A percentile compares a stretch with the other conserved stretches of the same genome.
Conservation (phyloP, 495 filamentous ascomycete genomes). For the Podospora anserina region DNA sequence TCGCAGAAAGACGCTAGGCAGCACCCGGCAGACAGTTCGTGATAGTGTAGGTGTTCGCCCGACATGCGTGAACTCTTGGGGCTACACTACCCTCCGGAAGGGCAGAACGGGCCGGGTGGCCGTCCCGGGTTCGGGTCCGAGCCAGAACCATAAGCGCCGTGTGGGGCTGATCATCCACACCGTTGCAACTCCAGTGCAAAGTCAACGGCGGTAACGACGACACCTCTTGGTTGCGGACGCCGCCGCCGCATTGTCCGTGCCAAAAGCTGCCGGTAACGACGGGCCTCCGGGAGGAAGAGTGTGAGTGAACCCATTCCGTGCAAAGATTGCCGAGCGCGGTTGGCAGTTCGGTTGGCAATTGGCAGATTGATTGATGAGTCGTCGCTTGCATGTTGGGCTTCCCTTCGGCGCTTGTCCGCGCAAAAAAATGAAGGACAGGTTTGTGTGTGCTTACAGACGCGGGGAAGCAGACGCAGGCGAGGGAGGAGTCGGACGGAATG, state of each 20-base stretch:
- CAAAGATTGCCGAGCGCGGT: conserved; percentile 25
- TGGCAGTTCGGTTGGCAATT: conserved; percentile 7
- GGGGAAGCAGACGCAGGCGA: conserved; percentile 11
- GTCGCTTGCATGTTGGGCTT: conserved; percentile 2
- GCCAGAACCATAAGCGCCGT: conserved; percentile 9
- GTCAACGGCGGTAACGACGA: neutral
- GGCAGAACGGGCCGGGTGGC: conserved; percentile 15
- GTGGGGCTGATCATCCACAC: neutral
- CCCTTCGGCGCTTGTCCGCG: conserved; percentile 19
- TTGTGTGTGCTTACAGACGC: conserved; percentile 3
- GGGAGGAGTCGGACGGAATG: neutral
- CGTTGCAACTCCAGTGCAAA: neutral
- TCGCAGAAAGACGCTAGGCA: neutral
- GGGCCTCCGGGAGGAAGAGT: neutral
- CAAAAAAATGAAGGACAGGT: conserved; percentile 11
- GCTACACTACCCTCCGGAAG: conserved; percentile 11
- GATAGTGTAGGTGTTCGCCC: conserved; percentile 6
- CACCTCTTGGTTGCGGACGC: neutral
- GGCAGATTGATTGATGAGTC: conserved; percentile 7
- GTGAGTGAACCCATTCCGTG: neutral
- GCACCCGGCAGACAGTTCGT: neutral
- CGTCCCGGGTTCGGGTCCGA: conserved; percentile 24
- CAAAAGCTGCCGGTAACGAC: neutral
- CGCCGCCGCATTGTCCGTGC: neutral
- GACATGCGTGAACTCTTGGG: conserved; percentile 13